phyloP scores from a whole-genome alignment of 2,329 filamentous ascomycete genomes.

The Fusarium incarnatum region DNA sequence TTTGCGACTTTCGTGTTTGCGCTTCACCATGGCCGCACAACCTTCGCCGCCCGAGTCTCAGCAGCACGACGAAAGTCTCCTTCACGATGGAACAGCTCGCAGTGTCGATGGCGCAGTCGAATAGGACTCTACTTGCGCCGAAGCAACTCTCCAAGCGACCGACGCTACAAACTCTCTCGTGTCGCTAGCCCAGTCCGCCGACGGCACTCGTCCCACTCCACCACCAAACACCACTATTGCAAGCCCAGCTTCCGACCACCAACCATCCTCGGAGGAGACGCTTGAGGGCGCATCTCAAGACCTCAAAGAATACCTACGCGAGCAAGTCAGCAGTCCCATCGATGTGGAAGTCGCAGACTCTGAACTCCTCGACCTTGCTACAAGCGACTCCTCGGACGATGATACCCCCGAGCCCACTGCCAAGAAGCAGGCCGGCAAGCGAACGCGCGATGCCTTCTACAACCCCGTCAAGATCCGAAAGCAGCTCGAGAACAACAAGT shows the following conservation, averaged over 20 bases:
- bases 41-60: background rate
- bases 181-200: background rate
- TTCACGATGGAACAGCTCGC: background rate
- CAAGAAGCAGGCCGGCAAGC: background rate
- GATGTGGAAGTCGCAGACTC: background rate
- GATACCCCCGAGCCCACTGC: background rate
- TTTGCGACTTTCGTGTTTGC: background rate
- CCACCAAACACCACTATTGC: background rate
- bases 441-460: background rate
- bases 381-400: background rate
- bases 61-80: background rate
- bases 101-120: background rate
- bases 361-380: background rate
- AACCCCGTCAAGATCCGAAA: background rate
- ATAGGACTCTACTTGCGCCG: background rate
- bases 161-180: background rate
- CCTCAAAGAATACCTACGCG: background rate
- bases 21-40: background rate
- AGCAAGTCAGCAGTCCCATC: background rate
- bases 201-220: background rate
- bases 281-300: background rate
- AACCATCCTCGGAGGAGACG: background rate
- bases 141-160: background rate
- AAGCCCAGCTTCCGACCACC: background rate
- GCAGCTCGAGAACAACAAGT: background rate